A percentile compares a stretch with the other conserved stretches of the same genome.
These are phyloP conservation scores for Dictyostelium intermedium DNA, from an alignment of 78 protist species.

Conservation along the genomic window DNA sequence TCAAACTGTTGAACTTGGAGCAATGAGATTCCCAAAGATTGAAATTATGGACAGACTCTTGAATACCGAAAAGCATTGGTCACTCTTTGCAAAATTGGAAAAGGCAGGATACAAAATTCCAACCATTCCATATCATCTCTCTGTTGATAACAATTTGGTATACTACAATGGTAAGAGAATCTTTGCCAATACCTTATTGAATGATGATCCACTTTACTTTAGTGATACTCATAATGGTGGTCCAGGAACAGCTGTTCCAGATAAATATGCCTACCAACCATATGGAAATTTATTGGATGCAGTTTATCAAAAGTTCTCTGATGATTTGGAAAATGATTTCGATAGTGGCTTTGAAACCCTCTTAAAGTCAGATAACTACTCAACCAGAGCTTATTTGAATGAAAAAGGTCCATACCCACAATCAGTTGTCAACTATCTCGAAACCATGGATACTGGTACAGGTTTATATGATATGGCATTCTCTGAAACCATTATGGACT, in stretches of 20 bases:
- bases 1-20: conserved; percentile 51
- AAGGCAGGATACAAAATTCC: background rate
- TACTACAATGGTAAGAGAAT: conserved; percentile 16
- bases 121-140: background rate
- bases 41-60: conserved; percentile 36
- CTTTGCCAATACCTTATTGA: background rate
- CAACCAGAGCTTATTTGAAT: background rate
- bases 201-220: conserved; percentile 25
- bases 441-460: conserved; percentile 6
- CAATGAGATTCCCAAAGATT: conserved; percentile 42
- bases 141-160: background rate
- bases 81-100: conserved; percentile 20
- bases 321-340: background rate
- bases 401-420: background rate
- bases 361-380: background rate
- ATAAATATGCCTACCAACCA: background rate
- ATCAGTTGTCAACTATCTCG: background rate
- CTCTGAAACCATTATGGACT: conserved; percentile 14
- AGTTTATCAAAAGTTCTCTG: background rate
- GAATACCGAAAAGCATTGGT: background rate
- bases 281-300: background rate
- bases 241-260: conserved; percentile 6
- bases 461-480: conserved; percentile 36
- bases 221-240: conserved; percentile 41
- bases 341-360: conserved; percentile 22